Evolutionary conservation across 2,329 filamentous ascomycete species (phyloP), one percentile per base, ranked within the genome.

Genomic region (Fusarium robinianum): DNA sequence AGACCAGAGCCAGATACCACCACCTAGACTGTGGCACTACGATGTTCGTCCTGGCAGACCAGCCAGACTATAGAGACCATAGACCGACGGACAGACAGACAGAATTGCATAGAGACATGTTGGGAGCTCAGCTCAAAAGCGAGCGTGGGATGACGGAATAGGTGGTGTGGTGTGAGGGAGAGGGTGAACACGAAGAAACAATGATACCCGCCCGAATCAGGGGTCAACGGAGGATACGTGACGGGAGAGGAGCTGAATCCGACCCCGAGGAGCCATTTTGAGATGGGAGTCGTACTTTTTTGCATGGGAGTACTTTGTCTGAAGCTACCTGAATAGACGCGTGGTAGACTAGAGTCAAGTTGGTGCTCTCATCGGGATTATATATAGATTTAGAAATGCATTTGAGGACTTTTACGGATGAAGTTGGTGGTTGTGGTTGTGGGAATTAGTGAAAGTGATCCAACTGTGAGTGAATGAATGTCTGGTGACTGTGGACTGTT

Each of bases 181-280:
- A n/a, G n/a, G 36, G 40, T 30, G 27, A 50, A 31, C 33, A 53
- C 24, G 37, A 39, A 31, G 18, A 26, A 41, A 40, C 40, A 45
- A 42, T 39, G 47, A 60, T 61, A 53, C 49, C 58, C 56, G 43
- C 44, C 41, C 40, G n/a, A n/a, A n/a, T n/a, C 21, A 46, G 42
- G 31, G 51, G 53, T 47, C 29, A 22, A 27, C 27, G 41, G 46
- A 33, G 31, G 41, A 45, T 12, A 24, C 16, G 25, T 40, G 10
- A 19, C 22, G 29, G 14, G 19, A 15, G n/a, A 22, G 17, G 23
- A 21, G 14, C 16, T n/a, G 25, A 11, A 8, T 14, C 32, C 21
- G 12, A 17, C 14, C 21, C n/a, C n/a, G n/a, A n/a, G n/a, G n/a
- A n/a, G n/a, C n/a, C n/a, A n/a, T n/a, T n/a, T n/a, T n/a, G n/a